Evolutionary conservation across 257 asterid species (phyloP), one percentile per base, ranked within the genome.

Genomic region (Nyctanthes arbortristis): DNA sequence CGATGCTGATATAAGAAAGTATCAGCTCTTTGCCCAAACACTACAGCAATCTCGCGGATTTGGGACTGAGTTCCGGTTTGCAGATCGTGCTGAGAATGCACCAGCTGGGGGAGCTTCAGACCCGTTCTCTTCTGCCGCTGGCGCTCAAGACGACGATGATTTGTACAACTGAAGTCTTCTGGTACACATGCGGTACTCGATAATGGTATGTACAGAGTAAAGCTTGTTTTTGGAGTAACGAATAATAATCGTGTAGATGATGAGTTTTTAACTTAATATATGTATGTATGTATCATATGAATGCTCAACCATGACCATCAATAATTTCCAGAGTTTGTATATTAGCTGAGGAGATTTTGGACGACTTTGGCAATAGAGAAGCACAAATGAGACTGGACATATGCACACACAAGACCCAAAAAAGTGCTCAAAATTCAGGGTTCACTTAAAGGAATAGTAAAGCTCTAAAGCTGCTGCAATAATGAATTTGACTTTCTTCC

Each of bases 11-110:
- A 80, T 80, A 27, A 67, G 85, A 12, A 80, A 80, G 75, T 80
- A 80, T 40, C 85, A 80, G 82, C 74, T 81, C 52, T 82, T 82
- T 57, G 82, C 84, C 1, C 87, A 82, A 71, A 82, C 84, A 1
- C 63, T 82, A 34, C 87, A 82, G 65, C 87, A 82, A 43, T 76
- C 87, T 68, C 76, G 80, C 27, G 87, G 82, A 5, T 28, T 79
- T 1, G 82, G 87, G 22, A n/a, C 81, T 9, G 82, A 83, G 39
- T 77, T 79, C 24, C 75, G 79, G 34, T 83, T 79, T 43, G 45
- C 81, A 0, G 81, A 75, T 35, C 74, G 73, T 1, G 33, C 75
- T 1, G 81, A 74, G 4, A 30, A 78, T 12, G 34, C 79, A 32
- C 31, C 30, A 39, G 63, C 74, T 35, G 68, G 67, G 10, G 81